Evolutionary conservation across 2,329 filamentous ascomycete species (phyloP), one percentile per base, ranked within the genome.

Genomic region (Rachicladosporium sp.): DNA sequence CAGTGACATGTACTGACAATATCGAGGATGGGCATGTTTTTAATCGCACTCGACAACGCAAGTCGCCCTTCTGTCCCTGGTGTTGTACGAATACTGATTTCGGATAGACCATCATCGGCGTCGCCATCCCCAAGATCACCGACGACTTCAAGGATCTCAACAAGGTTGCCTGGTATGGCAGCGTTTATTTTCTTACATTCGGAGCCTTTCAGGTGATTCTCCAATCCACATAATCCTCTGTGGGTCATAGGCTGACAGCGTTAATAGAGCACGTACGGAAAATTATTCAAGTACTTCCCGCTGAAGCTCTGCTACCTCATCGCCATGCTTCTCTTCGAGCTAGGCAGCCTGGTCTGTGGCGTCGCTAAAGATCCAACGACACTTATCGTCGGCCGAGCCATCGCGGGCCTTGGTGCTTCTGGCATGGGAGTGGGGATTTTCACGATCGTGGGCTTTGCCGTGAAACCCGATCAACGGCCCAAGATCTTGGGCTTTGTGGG

Each of bases 201-300:
- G 35, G 35, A 12, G 27, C 12, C 15, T 10, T 27, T n/a, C 5
- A 12, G 11, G 8, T 5, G n/a, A 23, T 35, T 9, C 11, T 37
- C 7, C 10, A 32, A 1, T 45, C 63, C 23, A 27, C 23, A 8
- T 27, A 8, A 27, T 27, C 23, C 23, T 27, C 5, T 8, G 23
- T 27, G 23, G 23, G 23, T 8, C 6, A 27, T 6, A 27, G 23
- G 23, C 23, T 27, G 23, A 27, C 23, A 8, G 6, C 7, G 23
- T 8, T 8, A 8, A 0, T 67, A 69, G 41, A 66, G 66, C 4
- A 63, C 63, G 2, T 70, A 63, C 32, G 70, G 66, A 19, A 70
- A 70, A 57, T 73, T 79, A 2, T 82, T 75, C 6, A 77, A 73
- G 37, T 73, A 70, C 53, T 76, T 75, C 46, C 58, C 66, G 9